These are phyloP conservation scores for Mariannaea elegans DNA, from an alignment of 2,329 filamentous ascomycete genomes.

Conservation along the genomic window DNA sequence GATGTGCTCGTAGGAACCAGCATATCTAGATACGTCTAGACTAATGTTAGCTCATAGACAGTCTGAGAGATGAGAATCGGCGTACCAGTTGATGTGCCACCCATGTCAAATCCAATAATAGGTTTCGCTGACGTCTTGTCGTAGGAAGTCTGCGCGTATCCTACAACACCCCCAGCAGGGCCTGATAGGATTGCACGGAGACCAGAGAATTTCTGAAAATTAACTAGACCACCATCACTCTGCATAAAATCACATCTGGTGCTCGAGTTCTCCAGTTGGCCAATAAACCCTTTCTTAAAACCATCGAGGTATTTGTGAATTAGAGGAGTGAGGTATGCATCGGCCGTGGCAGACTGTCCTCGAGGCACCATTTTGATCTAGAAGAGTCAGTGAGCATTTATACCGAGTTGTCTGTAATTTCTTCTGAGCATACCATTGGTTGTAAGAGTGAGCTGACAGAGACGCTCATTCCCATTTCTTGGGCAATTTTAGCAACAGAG, in stretches of 20 bases:
- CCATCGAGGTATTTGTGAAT: constrained; percentile 74
- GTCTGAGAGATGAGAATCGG: neutral
- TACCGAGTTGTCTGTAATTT: constrained; percentile 72
- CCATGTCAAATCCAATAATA: constrained; percentile 54
- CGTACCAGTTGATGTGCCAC: too few species aligned
- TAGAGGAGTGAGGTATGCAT: constrained; percentile 75
- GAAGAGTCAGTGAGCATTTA: too few species aligned
- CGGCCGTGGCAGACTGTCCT: constrained; percentile 74
- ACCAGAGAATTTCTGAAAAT: constrained; percentile 76
- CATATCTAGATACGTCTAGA: constrained; percentile 76
- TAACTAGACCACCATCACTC: too few species aligned
- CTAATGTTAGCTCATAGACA: constrained; percentile 67
- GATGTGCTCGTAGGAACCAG: constrained; percentile 74
- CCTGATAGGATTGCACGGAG: constrained; percentile 71
- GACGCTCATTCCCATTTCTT: constrained; percentile 77
- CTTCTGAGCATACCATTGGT: too few species aligned
- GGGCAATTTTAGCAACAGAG: constrained; percentile 75
- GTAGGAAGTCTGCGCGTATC: constrained; percentile 74
- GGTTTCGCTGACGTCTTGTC: constrained; percentile 70
- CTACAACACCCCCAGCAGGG: constrained; percentile 74
- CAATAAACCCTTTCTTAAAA: constrained; percentile 71
- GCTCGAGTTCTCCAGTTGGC: constrained; percentile 39
- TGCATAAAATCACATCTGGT: too few species aligned
- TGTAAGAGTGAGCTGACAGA: constrained; percentile 71
- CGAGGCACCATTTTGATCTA: constrained; percentile 75